phyloP scores from a whole-genome alignment of 768 basidiomycete genomes.

The Calocybe gangraenosa region DNA sequence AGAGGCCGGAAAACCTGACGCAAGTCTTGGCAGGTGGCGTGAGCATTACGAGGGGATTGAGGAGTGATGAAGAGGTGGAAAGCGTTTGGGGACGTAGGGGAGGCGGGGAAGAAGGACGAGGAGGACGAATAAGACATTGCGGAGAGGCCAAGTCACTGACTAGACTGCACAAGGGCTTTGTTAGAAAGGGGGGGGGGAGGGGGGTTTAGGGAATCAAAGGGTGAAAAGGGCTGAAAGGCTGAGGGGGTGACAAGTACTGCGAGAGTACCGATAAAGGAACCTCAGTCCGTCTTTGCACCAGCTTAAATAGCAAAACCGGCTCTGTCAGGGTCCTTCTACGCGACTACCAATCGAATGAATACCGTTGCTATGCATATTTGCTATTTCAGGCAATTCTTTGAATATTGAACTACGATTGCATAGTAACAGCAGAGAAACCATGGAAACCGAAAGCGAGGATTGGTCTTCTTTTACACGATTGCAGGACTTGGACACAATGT shows the following conservation, averaged over 20 bases:
- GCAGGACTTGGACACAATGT: neutral
- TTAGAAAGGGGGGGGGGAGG: neutral
- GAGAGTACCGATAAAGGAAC: slow-evolving; percentile 9
- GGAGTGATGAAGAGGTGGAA: slow-evolving; percentile 33
- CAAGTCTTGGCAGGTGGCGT: slow-evolving; percentile 35
- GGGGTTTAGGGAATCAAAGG: slow-evolving; percentile 13
- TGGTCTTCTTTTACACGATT: neutral
- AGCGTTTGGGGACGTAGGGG: slow-evolving; percentile 20
- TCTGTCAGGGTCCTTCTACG: slow-evolving; percentile 1
- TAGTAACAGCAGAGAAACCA: slow-evolving; percentile 7
- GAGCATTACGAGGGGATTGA: slow-evolving; percentile 34
- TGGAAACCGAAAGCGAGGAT: slow-evolving; percentile 2
- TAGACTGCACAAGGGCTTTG: slow-evolving; percentile 9
- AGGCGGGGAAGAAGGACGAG: slow-evolving; percentile 24
- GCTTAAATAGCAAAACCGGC: slow-evolving; percentile 12
- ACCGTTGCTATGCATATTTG: slow-evolving; percentile 9
- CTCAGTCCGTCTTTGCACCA: neutral
- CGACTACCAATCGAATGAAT: neutral
- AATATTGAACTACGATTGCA: slow-evolving; percentile 4
- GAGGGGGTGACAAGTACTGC: slow-evolving; percentile 10
- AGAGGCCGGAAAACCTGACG: slow-evolving; percentile 29
- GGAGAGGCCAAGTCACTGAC: slow-evolving; percentile 12
- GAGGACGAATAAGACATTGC: slow-evolving; percentile 27
- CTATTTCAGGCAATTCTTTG: slow-evolving; percentile 9
- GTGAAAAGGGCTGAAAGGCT: slow-evolving; percentile 9